Percentiles rank a stretch among this genome's conserved stretches.
These are phyloP conservation scores for Punica granatum DNA, from an alignment of 345 rosid species.

Conservation along the genomic window DNA sequence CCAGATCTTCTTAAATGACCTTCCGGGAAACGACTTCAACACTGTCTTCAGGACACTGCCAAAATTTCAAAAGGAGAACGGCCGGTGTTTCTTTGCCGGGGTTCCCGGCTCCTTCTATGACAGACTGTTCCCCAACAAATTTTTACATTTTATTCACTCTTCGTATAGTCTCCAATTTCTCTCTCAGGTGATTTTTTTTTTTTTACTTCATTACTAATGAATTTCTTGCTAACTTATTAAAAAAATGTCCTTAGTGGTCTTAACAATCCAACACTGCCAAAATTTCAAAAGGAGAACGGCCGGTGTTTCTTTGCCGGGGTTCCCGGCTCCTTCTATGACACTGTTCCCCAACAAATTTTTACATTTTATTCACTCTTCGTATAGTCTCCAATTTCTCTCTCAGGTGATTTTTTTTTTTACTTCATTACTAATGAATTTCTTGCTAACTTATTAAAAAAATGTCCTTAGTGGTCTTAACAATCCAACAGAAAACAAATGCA, in stretches of 20 bases:
- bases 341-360: background rate
- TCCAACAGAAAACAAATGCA: too few relatives aligned
- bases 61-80: conserved; percentile 17
- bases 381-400: background rate
- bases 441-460: too few relatives aligned
- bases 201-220: too few relatives aligned
- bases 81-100: conserved; percentile 19
- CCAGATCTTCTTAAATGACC: conserved; percentile 45
- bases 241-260: too few relatives aligned
- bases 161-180: conserved; percentile 49
- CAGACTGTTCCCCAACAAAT: conserved; percentile 30
- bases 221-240: too few relatives aligned
- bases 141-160: conserved; percentile 40
- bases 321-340: background rate
- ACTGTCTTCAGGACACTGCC: conserved; percentile 32
- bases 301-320: background rate
- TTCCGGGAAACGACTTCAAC: conserved; percentile 52
- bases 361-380: too few relatives aligned
- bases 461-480: too few relatives aligned
- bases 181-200: conserved; percentile 37
- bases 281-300: background rate
- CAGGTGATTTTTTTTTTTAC: background rate
- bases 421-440: too few relatives aligned
- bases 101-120: conserved; percentile 48
- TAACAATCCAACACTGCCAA: too few relatives aligned